Percentiles rank a stretch among this genome's conserved stretches.
These are phyloP conservation scores for Sugiyamaella smithiae DNA, from an alignment of 805 yeast genomes.

Conservation along the genomic window DNA sequence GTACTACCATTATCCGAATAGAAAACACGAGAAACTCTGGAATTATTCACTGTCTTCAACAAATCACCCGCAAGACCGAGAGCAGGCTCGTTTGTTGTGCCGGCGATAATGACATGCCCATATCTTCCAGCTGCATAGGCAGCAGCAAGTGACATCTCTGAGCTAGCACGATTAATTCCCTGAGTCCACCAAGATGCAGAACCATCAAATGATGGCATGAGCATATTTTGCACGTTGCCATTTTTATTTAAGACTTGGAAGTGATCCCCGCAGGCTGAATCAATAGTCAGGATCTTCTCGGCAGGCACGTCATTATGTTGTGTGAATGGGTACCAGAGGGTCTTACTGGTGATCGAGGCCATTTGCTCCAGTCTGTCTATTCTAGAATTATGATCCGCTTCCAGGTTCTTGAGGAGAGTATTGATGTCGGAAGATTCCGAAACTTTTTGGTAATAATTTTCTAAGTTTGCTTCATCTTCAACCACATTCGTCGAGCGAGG, in stretches of 20 bases:
- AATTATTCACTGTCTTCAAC: slow-evolving; percentile 18
- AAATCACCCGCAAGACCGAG: slow-evolving; percentile 22
- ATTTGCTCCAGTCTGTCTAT: slow-evolving; percentile 14
- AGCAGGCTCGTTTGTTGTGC: slow-evolving; percentile 29
- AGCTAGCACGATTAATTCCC: slow-evolving; percentile 28
- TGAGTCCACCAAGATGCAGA: slow-evolving; percentile 33
- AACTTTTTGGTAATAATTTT: slow-evolving; percentile 15
- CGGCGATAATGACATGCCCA: slow-evolving; percentile 29
- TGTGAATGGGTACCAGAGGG: slow-evolving; percentile 30
- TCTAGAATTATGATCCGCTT: slow-evolving; percentile 10
- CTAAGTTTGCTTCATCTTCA: slow-evolving; percentile 17
- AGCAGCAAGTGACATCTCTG: slow-evolving; percentile 24
- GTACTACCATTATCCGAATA: slow-evolving; percentile 31
- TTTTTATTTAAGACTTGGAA: slow-evolving; percentile 15
- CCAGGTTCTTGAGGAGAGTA: slow-evolving; percentile 10
- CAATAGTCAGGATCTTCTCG: slow-evolving; percentile 24
- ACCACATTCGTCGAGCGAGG: neutral
- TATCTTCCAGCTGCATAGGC: slow-evolving; percentile 30
- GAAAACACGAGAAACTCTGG: slow-evolving; percentile 23
- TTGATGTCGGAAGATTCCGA: slow-evolving; percentile 1
- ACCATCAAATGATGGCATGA: slow-evolving; percentile 24
- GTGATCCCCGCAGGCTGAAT: slow-evolving; percentile 27
- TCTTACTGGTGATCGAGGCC: slow-evolving; percentile 16
- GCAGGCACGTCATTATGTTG: slow-evolving; percentile 23
- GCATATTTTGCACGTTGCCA: neutral